phyloP scores from a whole-genome alignment of 2,329 filamentous ascomycete genomes.

The Blastomyces parvus region DNA sequence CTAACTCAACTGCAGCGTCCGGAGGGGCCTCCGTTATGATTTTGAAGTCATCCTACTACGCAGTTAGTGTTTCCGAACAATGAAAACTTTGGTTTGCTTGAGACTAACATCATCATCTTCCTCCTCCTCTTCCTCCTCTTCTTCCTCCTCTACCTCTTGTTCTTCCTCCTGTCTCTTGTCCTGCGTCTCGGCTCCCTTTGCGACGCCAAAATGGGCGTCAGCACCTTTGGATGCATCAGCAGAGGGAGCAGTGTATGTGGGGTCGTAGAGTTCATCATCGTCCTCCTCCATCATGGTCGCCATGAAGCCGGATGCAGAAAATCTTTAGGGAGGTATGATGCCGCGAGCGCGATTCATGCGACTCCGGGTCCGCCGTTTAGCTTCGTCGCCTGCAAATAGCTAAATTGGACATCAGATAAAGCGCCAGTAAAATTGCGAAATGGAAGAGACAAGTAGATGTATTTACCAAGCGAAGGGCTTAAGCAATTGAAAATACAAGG shows the following conservation, averaged over 20 bases:
- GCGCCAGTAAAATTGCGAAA: not conserved
- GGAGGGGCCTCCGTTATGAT: slow-evolving; percentile 41
- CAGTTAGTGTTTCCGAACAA: slow-evolving; percentile 13
- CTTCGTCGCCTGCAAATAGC: not conserved
- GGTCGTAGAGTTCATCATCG: slow-evolving; percentile 40
- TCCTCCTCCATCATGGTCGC: slow-evolving; percentile 36
- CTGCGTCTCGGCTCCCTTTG: slow-evolving; percentile 19
- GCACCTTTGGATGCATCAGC: slow-evolving; percentile 24
- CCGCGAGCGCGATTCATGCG: not conserved
- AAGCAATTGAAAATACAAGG: not conserved
- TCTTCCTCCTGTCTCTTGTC: slow-evolving; percentile 28
- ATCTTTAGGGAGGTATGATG: slow-evolving; percentile 1
- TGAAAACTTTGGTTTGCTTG: slow-evolving; percentile 13
- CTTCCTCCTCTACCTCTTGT: slow-evolving; percentile 29
- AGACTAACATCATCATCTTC: slow-evolving; percentile 28
- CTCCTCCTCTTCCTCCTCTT: slow-evolving; percentile 32
- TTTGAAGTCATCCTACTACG: slow-evolving; percentile 39
- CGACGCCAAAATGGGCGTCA: slow-evolving; percentile 20
- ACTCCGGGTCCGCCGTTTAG: not conserved
- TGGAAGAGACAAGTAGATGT: not conserved
- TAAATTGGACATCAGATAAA: not conserved
- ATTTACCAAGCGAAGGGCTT: not conserved
- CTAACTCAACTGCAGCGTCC: slow-evolving; percentile 27
- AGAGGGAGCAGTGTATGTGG: slow-evolving; percentile 29
- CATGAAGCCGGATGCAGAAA: slow-evolving; percentile 1